A percentile compares a stretch with the other conserved stretches of the same genome.
Evolutionary conservation across 768 basidiomycete species (phyloP).

Genomic region (Lentinula lateritia): DNA sequence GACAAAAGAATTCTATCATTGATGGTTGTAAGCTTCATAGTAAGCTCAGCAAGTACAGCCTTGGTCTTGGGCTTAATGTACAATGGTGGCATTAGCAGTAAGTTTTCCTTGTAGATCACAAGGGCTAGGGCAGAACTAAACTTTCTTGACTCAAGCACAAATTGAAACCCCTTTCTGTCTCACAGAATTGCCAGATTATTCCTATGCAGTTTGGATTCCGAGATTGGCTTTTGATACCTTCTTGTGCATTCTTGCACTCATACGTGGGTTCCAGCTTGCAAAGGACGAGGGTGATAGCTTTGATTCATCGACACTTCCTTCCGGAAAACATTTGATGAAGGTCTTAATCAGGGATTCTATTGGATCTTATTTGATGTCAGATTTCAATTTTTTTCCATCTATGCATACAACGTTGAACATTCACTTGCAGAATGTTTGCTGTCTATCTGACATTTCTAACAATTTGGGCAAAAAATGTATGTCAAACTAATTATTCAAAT

Average conservation of each 20-base stretch:
- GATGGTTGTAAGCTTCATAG: constrained; percentile 37
- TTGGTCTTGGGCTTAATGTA: constrained; percentile 36
- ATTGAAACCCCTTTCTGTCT: neutral
- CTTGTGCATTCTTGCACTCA: constrained; percentile 45
- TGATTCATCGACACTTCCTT: constrained; percentile 28
- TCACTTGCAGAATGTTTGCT: neutral
- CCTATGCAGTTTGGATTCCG: constrained; percentile 62
- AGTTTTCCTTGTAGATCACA: neutral
- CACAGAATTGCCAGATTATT: constrained; percentile 22
- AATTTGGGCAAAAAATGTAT: neutral
- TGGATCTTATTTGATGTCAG: constrained; percentile 53
- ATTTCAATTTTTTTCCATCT: neutral
- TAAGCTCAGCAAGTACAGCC: constrained; percentile 32
- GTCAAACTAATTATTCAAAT: neutral
- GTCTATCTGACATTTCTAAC: neutral
- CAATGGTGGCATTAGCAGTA: neutral
- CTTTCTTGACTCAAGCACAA: neutral
- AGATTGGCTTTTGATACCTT: constrained; percentile 49
- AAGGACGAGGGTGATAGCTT: constrained; percentile 26
- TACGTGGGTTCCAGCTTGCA: constrained; percentile 34
- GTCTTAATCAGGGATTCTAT: constrained; percentile 54
- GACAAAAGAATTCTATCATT: constrained; percentile 43
- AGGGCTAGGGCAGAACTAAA: neutral
- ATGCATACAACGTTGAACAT: no score
- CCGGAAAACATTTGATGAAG: constrained; percentile 38